Evolutionary conservation across 371 early-diverging fungal species (phyloP), one percentile per base, ranked within the genome.

Genomic region (Syncephalastrum racemosum): DNA sequence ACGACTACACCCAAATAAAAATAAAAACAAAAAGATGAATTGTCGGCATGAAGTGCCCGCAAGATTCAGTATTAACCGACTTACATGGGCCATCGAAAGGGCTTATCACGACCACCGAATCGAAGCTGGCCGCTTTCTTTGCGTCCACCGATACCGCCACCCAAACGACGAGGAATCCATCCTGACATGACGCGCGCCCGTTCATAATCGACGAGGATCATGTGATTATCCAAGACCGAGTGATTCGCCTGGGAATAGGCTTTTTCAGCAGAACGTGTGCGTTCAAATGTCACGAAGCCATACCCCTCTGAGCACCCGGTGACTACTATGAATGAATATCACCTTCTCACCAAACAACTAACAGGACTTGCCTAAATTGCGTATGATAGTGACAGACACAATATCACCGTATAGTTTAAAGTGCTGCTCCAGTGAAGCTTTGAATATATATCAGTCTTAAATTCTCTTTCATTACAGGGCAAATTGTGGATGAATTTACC

Each of bases 81-180:
- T 46, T 68, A 73, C 67, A 65, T 43, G 19, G 80, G 77, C 39
- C 66, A 52, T 58, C 76, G 69, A 58, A 86, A 86, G 4, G 82
- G 81, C 22, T 79, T 62, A 48, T 81, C 82, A 58, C 81, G 68
- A 5, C 72, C 80, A 40, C 86, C 86, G 69, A 86, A 86, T 43
- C 86, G 60, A 46, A 86, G 53, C 59, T 86, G 86, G 0, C 86
- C 85, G 13, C 81, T 81, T 63, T 81, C 83, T 53, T 83, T 86
- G 54, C 68, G 63, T 7, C 86, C 86, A 15, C 83, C 82, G 53
- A 76, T 79, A 19, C 86, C 86, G 46, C 86, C 86, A 8, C 86
- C 86, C 18, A 84, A 52, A 53, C 85, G 66, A 27, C 86, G 68
- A 20, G 86, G 86, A 24, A 78, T 54, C 86, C 86, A 86, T 2